Conservation (phyloP, 2,329 filamentous ascomycete species). For the Fusarium sp. region DNA sequence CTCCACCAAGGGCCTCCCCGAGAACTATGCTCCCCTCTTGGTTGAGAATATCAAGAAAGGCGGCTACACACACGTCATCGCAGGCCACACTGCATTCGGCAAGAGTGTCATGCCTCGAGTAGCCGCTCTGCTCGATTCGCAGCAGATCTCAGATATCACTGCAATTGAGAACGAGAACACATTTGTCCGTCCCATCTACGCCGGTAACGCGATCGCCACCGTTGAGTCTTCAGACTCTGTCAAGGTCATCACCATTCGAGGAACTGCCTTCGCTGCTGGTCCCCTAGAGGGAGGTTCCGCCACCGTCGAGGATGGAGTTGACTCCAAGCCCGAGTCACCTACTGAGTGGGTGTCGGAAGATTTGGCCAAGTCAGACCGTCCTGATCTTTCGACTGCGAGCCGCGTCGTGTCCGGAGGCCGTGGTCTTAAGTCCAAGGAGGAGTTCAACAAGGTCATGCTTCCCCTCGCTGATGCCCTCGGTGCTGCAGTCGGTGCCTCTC, state of each 20-base stretch:
- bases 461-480: slow-evolving; percentile 92
- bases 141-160: slow-evolving; percentile 94
- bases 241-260: slow-evolving; percentile 92
- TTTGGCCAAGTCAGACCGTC: slow-evolving; percentile 90
- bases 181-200: slow-evolving; percentile 96
- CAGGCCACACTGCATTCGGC: slow-evolving; percentile 92
- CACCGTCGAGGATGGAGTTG: slow-evolving; percentile 79
- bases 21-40: slow-evolving; percentile 92
- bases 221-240: slow-evolving; percentile 87
- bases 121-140: slow-evolving; percentile 88
- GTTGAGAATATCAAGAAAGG: slow-evolving; percentile 98
- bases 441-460: slow-evolving; percentile 92
- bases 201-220: slow-evolving; percentile 95
- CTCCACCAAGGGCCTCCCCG: slow-evolving; percentile 76
- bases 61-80: slow-evolving; percentile 90
- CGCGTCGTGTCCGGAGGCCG: slow-evolving; percentile 93
- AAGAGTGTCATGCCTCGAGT: slow-evolving; percentile 94
- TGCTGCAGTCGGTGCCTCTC: slow-evolving; percentile 93
- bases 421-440: slow-evolving; percentile 96
- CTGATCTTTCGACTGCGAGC: slow-evolving; percentile 88
- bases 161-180: slow-evolving; percentile 88
- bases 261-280: slow-evolving; percentile 86
- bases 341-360: slow-evolving; percentile 96
- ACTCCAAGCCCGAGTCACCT: slow-evolving; percentile 77
- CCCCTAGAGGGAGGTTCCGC: slow-evolving; percentile 78